Conservation (phyloP, 2,329 filamentous ascomycete genomes). For the Verticillium isaacii region DNA sequence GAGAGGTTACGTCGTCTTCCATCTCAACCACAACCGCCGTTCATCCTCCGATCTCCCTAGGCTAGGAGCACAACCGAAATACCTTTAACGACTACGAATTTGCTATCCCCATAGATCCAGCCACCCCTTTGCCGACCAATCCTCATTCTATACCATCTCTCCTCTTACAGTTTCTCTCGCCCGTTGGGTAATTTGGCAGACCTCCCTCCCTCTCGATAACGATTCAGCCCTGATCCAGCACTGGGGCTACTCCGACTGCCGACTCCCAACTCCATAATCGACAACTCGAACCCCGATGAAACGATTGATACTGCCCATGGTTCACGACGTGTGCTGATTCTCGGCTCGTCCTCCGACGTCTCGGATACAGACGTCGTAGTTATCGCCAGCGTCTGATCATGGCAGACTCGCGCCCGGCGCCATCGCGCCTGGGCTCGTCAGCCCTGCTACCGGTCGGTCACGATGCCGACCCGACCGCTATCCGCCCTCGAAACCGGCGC, state of each 20-base stretch:
- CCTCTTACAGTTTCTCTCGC: not conserved
- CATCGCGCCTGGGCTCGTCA: slow-evolving; percentile 40
- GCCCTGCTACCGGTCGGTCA: slow-evolving; percentile 35
- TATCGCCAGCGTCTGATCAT: slow-evolving; percentile 8
- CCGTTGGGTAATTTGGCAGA: not conserved
- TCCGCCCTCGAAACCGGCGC: slow-evolving; percentile 48
- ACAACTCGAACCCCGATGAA: not conserved
- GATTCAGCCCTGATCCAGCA: not conserved
- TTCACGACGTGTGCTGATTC: slow-evolving; percentile 7
- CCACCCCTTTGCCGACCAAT: not conserved
- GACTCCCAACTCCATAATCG: not conserved
- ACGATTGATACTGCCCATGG: not conserved
- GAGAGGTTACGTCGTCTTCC: not conserved
- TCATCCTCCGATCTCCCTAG: not conserved
- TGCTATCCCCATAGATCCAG: not conserved
- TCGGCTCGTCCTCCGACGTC: slow-evolving; percentile 5
- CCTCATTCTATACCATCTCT: not conserved
- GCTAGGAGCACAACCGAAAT: not conserved
- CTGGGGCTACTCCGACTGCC: not conserved
- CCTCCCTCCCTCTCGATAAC: not conserved
- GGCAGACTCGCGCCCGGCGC: slow-evolving; percentile 15
- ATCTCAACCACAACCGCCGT: not conserved
- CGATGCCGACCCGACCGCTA: slow-evolving; percentile 31
- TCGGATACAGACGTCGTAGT: slow-evolving; percentile 4
- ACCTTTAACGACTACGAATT: not conserved